Percentiles rank a stretch among this genome's conserved stretches.
phyloP scores from a whole-genome alignment of 2,329 filamentous ascomycete species.

The Nigrograna mackinnonii region DNA sequence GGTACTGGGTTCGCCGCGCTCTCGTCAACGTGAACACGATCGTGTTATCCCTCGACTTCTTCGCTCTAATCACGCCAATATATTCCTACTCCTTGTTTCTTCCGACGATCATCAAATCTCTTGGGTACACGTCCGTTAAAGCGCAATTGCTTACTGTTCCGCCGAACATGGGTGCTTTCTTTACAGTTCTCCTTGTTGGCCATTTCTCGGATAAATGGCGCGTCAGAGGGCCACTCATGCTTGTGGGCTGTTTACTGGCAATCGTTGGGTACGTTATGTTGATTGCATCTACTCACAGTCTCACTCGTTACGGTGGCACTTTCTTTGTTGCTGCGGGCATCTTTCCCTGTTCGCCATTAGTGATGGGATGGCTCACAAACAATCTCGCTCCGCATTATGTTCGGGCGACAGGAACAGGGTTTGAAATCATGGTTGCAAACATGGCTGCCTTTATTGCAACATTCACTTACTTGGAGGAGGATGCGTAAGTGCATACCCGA shows the following conservation, averaged over 20 bases:
- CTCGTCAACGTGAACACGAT: constrained; percentile 38
- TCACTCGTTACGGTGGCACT: constrained; percentile 43
- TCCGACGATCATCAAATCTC: constrained; percentile 40
- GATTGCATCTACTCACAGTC: constrained; percentile 44
- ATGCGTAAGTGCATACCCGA: constrained; percentile 35
- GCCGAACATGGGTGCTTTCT: constrained; percentile 57
- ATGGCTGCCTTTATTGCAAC: constrained; percentile 54
- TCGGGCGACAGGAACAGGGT: constrained; percentile 54
- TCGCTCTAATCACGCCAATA: constrained; percentile 48
- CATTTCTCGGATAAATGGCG: constrained; percentile 48
- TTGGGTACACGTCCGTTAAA: constrained; percentile 43
- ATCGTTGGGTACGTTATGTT: constrained; percentile 57
- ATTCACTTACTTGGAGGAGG: constrained; percentile 53
- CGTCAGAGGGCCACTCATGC: constrained; percentile 52
- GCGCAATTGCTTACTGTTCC: constrained; percentile 71
- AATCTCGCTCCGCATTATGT: constrained; percentile 60
- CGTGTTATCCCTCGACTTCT: constrained; percentile 42
- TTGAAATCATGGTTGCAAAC: constrained; percentile 53
- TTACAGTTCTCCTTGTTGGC: constrained; percentile 41
- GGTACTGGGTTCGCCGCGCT: constrained; percentile 44
- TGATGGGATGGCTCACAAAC: constrained; percentile 50
- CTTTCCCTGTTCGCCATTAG: constrained; percentile 39
- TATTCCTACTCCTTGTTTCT: constrained; percentile 48
- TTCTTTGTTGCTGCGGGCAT: constrained; percentile 48
- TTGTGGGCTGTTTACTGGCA: constrained; percentile 51